A percentile compares a stretch with the other conserved stretches of the same genome.
Conservation (phyloP, 768 basidiomycete species). For the Collybia nuda region DNA sequence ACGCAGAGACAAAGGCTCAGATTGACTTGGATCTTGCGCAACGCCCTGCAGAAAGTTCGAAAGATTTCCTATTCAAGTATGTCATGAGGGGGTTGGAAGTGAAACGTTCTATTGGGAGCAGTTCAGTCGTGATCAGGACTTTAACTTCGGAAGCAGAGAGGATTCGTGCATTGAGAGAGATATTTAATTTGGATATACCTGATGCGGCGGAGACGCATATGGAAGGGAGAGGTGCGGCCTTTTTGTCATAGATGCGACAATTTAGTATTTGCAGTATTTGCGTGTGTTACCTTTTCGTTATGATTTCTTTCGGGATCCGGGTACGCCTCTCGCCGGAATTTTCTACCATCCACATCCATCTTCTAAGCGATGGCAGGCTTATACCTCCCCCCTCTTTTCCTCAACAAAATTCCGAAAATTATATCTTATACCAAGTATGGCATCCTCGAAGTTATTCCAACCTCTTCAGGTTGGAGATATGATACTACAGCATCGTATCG, state of each 20-base stretch:
- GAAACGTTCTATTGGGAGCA: slow-evolving; percentile 19
- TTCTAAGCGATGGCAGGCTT: too few relatives aligned
- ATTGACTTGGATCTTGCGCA: neutral
- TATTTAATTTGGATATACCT: slow-evolving; percentile 24
- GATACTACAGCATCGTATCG: slow-evolving; percentile 41
- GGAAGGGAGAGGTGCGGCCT: slow-evolving; percentile 19
- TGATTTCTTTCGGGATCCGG: neutral
- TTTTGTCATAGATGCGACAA: slow-evolving; percentile 4
- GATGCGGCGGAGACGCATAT: slow-evolving; percentile 21
- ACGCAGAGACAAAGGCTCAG: slow-evolving; percentile 1
- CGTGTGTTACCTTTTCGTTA: too few relatives aligned
- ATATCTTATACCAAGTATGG: neutral
- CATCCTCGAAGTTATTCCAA: slow-evolving; percentile 30
- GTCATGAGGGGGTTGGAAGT: slow-evolving; percentile 24
- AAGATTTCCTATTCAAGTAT: slow-evolving; percentile 9
- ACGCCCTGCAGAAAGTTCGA: neutral
- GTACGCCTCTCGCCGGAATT: neutral
- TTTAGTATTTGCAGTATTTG: too few relatives aligned
- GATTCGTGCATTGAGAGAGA: slow-evolving; percentile 22
- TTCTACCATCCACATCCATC: neutral
- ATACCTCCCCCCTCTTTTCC: too few relatives aligned
- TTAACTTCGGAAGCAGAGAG: slow-evolving; percentile 28
- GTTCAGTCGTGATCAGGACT: slow-evolving; percentile 17
- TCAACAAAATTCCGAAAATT: too few relatives aligned
- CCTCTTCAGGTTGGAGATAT: slow-evolving; percentile 35